Base-by-base conservation (phyloP, 257 asterid genomes). In the Fraxinus quadrangulata region DNA sequence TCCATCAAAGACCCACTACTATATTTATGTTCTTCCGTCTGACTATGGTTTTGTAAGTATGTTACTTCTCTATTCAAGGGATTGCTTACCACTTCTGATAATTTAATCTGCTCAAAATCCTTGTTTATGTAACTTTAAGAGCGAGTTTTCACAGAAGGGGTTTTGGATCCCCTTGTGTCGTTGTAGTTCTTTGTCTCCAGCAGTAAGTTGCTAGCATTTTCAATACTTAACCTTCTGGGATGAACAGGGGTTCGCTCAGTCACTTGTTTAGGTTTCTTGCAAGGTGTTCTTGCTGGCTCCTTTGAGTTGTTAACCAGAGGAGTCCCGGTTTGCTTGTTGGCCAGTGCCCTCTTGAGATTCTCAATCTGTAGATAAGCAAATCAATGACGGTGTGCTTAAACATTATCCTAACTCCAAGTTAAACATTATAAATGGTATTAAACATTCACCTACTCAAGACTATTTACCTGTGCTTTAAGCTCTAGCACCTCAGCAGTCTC, bases 401-500 rank as follows among this genome's bases (percentile, higher is more conserved):
- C 26, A 51, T 51, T 28, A n/a, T 63, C 21, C 34, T 30, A 71
- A 71, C 45, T 71, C 77, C 65, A 28, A 28, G 14, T 45, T 45
- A 12, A 45, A 45, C 28, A 26, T 26, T 26, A 26, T 26, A 26
- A 26, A 26, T 26, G 28, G 28, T 26, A 26, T 26, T 26, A 26
- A 26, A 26, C 28, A 26, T 26, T 26, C 28, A 26, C 28, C 1
- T 26, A 26, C 28, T 26, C 28, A 26, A 26, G 28, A 26, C 28
- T 26, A 26, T 26, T 31, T 89, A 92, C 97, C 97, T 92, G 90
- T 51, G 94, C 89, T 88, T 89, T 93, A 67, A 95, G 97, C 77
- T 86, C 90, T 75, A 93, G 76, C 67, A 89, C 91, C 83, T 91
- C 97, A 14, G 74, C 76, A 87, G 96, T 89, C 77, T 95, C 98